Percentiles rank a stretch among this genome's conserved stretches.
phyloP scores from a whole-genome alignment of 495 filamentous ascomycete genomes.

The Xylaria sp. region DNA sequence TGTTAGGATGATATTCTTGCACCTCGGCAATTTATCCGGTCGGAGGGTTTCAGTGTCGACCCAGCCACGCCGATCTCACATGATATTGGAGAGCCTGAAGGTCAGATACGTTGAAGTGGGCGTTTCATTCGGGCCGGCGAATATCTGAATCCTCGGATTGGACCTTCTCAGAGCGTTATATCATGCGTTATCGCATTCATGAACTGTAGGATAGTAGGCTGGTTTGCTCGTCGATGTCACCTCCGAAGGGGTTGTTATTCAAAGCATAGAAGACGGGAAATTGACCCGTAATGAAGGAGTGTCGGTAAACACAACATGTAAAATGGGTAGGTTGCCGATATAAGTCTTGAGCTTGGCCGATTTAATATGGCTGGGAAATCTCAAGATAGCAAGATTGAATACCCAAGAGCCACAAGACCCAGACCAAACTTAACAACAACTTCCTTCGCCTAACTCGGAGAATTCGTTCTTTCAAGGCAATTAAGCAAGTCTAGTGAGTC shows the following conservation, averaged over 20 bases:
- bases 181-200: background rate
- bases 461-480: background rate
- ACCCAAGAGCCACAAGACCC: background rate
- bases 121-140: background rate
- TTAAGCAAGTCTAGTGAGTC: background rate
- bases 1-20: background rate
- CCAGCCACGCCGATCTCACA: constrained; percentile 6
- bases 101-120: background rate
- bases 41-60: background rate
- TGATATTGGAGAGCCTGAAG: background rate
- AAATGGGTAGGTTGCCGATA: background rate
- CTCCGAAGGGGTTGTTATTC: background rate
- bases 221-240: background rate
- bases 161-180: background rate
- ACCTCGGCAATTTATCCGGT: constrained; percentile 8
- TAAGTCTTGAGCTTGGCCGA: background rate
- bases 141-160: background rate
- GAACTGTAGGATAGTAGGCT: background rate
- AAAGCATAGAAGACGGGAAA: background rate
- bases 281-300: background rate
- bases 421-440: background rate
- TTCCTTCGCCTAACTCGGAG: background rate
- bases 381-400: background rate
- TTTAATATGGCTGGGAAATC: background rate
- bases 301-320: background rate